Percentiles rank a stretch among this genome's conserved stretches.
Evolutionary conservation across 495 filamentous ascomycete genomes (phyloP).

Genomic region (Aspergillus homomorphus): DNA sequence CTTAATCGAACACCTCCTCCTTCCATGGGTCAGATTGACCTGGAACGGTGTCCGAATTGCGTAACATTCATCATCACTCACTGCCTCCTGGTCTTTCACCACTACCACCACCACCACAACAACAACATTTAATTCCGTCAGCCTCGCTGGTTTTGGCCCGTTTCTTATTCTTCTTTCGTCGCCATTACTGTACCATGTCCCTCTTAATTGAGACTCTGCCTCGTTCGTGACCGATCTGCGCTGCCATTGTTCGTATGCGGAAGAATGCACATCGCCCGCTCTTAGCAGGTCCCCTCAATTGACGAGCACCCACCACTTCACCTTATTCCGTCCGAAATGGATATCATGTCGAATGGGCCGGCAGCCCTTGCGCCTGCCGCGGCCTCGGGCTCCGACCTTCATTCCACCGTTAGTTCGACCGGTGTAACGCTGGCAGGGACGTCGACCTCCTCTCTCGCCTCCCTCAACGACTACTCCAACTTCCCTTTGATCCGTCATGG

Average conservation of each 20-base stretch:
- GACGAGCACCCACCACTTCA: constrained; percentile 25
- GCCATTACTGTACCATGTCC: constrained; percentile 12
- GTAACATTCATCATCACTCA: background rate
- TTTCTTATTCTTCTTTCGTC: constrained; percentile 7
- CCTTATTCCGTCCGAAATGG: constrained; percentile 22
- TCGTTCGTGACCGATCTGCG: constrained; percentile 6
- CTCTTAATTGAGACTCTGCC: constrained; percentile 1
- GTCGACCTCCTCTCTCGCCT: constrained; percentile 38
- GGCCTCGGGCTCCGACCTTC: constrained; percentile 38
- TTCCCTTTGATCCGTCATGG: constrained; percentile 68
- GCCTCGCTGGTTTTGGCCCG: constrained; percentile 11
- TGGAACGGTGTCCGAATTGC: constrained; percentile 9
- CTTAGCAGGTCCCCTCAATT: constrained; percentile 20
- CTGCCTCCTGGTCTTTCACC: constrained; percentile 3
- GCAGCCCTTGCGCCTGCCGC: constrained; percentile 27
- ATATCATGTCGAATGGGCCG: constrained; percentile 35
- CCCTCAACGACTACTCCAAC: constrained; percentile 44
- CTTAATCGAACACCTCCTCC: background rate
- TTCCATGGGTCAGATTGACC: constrained; percentile 7
- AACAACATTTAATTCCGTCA: background rate
- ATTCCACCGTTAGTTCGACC: constrained; percentile 39
- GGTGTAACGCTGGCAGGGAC: constrained; percentile 30
- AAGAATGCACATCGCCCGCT: constrained; percentile 33
- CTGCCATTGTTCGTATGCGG: constrained; percentile 15
- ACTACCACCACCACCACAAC: constrained; percentile 9